Percentiles rank a stretch among this genome's conserved stretches.
phyloP scores from a whole-genome alignment of 2,329 filamentous ascomycete genomes.

The Emydomyces testavorans region DNA sequence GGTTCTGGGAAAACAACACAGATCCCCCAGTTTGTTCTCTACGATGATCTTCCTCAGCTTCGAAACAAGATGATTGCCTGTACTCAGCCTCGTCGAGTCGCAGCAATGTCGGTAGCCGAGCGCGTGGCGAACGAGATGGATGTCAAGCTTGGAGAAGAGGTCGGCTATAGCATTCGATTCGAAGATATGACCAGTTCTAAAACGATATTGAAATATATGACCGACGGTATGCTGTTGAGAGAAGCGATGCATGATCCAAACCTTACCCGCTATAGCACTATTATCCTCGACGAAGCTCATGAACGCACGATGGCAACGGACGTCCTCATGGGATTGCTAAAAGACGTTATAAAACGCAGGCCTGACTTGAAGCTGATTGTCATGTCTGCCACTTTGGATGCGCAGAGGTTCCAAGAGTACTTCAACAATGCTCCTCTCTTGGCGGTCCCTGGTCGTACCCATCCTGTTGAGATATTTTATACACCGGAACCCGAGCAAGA shows the following conservation, averaged over 20 bases:
- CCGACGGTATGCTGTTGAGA: conserved; percentile 92
- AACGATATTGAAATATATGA: conserved; percentile 98
- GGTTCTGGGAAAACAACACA: conserved; percentile 99
- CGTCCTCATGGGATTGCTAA: conserved; percentile 91
- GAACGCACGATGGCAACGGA: conserved; percentile 94
- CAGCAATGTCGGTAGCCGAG: conserved; percentile 96
- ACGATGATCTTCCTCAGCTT: conserved; percentile 83
- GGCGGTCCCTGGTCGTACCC: conserved; percentile 85
- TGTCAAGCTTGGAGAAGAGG: conserved; percentile 80
- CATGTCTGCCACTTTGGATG: conserved; percentile 96
- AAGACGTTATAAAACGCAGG: conserved; percentile 71
- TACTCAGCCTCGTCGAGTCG: conserved; percentile 93
- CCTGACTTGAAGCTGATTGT: conserved; percentile 95
- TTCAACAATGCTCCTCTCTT: conserved; percentile 90
- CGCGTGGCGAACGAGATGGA: conserved; percentile 97
- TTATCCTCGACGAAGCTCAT: conserved; percentile 97
- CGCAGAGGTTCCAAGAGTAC: conserved; percentile 94
- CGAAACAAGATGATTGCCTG: conserved; percentile 86
- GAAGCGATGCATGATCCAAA: conserved; percentile 95
- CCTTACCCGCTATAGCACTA: conserved; percentile 85
- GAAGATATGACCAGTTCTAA: conserved; percentile 83
- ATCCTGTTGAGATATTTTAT: conserved; percentile 97
- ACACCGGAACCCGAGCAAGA: conserved; percentile 92
- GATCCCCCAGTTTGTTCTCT: conserved; percentile 96
- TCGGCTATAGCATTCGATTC: conserved; percentile 98